A percentile compares a stretch with the other conserved stretches of the same genome.
phyloP scores from a whole-genome alignment of 1,284 basidiomycete species.

The Volvariella surrecta region DNA sequence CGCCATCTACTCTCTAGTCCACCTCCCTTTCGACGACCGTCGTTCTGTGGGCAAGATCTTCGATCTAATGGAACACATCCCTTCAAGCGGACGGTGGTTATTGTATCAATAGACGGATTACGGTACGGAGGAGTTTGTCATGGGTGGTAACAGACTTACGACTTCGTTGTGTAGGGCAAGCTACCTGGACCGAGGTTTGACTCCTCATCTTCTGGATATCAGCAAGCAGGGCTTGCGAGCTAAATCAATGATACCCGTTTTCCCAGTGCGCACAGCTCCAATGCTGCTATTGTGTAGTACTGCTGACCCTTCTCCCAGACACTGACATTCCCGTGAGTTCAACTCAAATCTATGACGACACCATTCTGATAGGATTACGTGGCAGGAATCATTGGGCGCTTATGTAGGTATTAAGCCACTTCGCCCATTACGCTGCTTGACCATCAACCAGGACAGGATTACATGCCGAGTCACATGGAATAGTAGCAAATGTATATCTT shows the following conservation, averaged over 20 bases:
- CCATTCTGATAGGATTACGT: conserved; percentile 2
- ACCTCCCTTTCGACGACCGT: conserved; percentile 16
- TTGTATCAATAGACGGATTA: conserved; percentile 84
- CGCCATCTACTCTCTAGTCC: conserved; percentile 22
- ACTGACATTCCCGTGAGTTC: conserved; percentile 77
- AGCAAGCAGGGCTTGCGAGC: conserved; percentile 77
- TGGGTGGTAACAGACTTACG: conserved; percentile 6
- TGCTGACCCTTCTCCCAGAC: conserved; percentile 37
- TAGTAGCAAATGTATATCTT: conserved; percentile 72
- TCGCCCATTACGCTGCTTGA: neutral
- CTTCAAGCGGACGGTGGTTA: conserved; percentile 71
- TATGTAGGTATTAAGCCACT: conserved; percentile 39
- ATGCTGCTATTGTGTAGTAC: neutral
- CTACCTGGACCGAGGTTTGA: conserved; percentile 76
- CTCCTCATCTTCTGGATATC: conserved; percentile 73
- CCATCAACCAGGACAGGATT: conserved; percentile 63
- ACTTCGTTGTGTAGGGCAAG: conserved; percentile 46
- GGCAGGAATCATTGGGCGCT: conserved; percentile 79
- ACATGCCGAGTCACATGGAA: conserved; percentile 83
- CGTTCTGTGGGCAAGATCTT: conserved; percentile 30
- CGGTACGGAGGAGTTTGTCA: conserved; percentile 34
- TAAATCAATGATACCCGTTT: conserved; percentile 78
- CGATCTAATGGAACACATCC: conserved; percentile 70
- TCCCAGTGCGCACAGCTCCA: conserved; percentile 52
- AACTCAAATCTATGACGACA: conserved; percentile 1